phyloP scores from a whole-genome alignment of 306 rosid species.

The Quercus aquifolioides region DNA sequence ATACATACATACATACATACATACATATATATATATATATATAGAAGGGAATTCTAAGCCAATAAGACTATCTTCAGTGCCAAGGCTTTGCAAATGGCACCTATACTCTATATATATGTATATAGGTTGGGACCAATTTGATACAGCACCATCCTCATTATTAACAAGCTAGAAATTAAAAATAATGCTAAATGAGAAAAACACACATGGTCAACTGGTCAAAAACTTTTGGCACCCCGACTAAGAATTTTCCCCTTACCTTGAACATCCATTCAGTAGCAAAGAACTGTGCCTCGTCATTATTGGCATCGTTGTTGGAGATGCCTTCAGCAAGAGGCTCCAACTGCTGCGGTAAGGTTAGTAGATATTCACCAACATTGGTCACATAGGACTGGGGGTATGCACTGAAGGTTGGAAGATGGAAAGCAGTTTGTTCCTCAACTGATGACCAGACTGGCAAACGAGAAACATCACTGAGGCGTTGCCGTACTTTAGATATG shows the following conservation, averaged over 20 bases:
- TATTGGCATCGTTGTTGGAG: slow-evolving; percentile 65
- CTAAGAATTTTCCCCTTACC: slow-evolving; percentile 37
- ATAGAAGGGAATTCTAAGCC: background rate
- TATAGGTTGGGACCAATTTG: slow-evolving; percentile 6
- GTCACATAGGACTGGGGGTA: slow-evolving; percentile 91
- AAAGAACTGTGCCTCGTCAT: slow-evolving; percentile 93
- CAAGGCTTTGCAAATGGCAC: background rate
- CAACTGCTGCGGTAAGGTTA: slow-evolving; percentile 93
- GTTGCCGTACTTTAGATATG: slow-evolving; percentile 95
- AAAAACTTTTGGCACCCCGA: slow-evolving; percentile 5
- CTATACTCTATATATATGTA: background rate
- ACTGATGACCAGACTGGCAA: slow-evolving; percentile 85
- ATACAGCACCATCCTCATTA: slow-evolving; percentile 6
- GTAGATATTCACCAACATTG: slow-evolving; percentile 91
- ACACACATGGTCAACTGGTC: background rate
- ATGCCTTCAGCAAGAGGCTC: slow-evolving; percentile 99
- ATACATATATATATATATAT: too few relatives aligned
- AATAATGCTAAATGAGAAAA: background rate
- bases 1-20: too few relatives aligned
- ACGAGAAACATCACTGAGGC: slow-evolving; percentile 83
- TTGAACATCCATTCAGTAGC: slow-evolving; percentile 99
- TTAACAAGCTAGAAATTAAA: slow-evolving; percentile 13
- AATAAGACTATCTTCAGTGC: slow-evolving; percentile 2
- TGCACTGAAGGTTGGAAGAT: slow-evolving; percentile 91
- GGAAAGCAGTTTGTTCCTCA: slow-evolving; percentile 84